Base-by-base conservation (phyloP, 441 rosid species). In the Arabidopsis lyrata region DNA sequence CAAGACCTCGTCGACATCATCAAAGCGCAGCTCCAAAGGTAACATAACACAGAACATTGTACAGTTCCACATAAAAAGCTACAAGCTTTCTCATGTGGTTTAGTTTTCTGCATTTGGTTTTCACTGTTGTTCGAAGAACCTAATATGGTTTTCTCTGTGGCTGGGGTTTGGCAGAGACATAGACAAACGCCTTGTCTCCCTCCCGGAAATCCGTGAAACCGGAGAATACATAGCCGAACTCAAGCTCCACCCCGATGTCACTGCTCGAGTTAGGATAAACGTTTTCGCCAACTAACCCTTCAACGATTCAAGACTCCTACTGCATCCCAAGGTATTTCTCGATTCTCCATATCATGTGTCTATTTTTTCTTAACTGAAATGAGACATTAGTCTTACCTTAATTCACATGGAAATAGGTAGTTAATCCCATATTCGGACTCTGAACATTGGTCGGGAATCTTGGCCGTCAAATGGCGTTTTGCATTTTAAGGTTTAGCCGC, bases 201-300 rank as follows among this genome's bases (percentile, higher is more conserved):
- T 95, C 77, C 97, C 97, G 3, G 99, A 95, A 63, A 92, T 95
- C 49, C 84, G 94, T 71, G 99, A 95, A 83, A 88, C 92, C 0
- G 97, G 99, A 63, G 97, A 90, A 78, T 90, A 92, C 78, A 61
- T 89, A 15, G 99, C 91, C 27, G 97, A 95, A 78, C 84, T 95
- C 36, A 95, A 88, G 83, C 97, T 95, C 79, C 99, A 92, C 62
- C 96, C 96, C 0, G 97, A 95, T 78, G 97, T 95, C 64, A 88
- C 86, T 38, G 95, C 97, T 52, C 88, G 80, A 50, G 80, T 88
- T 63, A 83, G 75, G 83, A 24, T 90, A 76, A 90, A 86, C 52
- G 91, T 90, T 63, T 83, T 14, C 68, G 88, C 91, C 48, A 90
- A 87, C 78, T 88, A 68, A 84, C 67, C 68, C 48, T 52, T 65